phyloP scores from a whole-genome alignment of 1,284 basidiomycete species.

The Tylopilus orsonianus region DNA sequence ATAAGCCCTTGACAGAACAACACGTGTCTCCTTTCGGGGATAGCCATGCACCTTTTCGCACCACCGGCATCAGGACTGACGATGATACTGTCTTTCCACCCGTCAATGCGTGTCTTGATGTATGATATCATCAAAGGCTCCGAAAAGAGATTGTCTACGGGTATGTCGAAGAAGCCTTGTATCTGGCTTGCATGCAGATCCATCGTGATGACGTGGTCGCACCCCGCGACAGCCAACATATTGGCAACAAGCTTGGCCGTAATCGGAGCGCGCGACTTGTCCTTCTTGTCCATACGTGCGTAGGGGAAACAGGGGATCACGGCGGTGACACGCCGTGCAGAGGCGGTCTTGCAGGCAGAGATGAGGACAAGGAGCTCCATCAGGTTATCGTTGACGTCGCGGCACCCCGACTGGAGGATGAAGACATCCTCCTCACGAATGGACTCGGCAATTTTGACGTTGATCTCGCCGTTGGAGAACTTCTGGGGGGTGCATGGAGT shows the following conservation, averaged over 20 bases:
- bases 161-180: slow-evolving; percentile 99
- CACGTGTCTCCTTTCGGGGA: not conserved
- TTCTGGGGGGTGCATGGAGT: slow-evolving; percentile 92
- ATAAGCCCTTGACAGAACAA: slow-evolving; percentile 11
- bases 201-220: slow-evolving; percentile 99
- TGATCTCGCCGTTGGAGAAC: slow-evolving; percentile 95
- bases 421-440: slow-evolving; percentile 98
- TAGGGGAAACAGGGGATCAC: slow-evolving; percentile 99
- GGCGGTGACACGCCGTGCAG: slow-evolving; percentile 94
- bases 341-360: slow-evolving; percentile 96
- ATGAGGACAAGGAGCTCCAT: slow-evolving; percentile 92
- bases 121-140: slow-evolving; percentile 87
- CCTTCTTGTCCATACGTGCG: slow-evolving; percentile 97
- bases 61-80: slow-evolving; percentile 98
- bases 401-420: slow-evolving; percentile 86
- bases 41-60: slow-evolving; percentile 81
- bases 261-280: slow-evolving; percentile 94
- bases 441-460: slow-evolving; percentile 90
- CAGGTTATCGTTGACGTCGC: slow-evolving; percentile 80
- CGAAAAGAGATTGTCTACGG: slow-evolving; percentile 94
- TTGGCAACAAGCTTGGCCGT: slow-evolving; percentile 98
- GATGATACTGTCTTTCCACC: slow-evolving; percentile 89
- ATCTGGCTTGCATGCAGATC: slow-evolving; percentile 98
- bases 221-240: slow-evolving; percentile 94
- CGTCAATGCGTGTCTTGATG: slow-evolving; percentile 86